Conservation (phyloP, 306 rosid genomes). For the Trifolium subterraneum region DNA sequence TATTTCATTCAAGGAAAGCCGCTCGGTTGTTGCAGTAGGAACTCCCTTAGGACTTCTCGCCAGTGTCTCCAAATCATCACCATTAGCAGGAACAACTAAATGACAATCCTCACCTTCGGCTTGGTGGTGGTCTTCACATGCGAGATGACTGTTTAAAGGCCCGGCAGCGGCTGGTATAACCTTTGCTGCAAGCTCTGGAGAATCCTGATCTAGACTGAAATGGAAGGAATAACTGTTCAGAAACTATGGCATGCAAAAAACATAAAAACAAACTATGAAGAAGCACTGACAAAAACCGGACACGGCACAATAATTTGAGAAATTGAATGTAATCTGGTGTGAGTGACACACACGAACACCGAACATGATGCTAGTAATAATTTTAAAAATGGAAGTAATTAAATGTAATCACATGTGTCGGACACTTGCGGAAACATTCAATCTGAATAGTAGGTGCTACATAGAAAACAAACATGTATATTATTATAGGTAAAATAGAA, state of each 20-base stretch:
- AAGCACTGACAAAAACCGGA: too few species aligned
- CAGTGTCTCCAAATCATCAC: conserved; percentile 47
- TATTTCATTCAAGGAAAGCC: conserved; percentile 47
- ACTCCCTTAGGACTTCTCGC: conserved; percentile 51
- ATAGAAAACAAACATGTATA: neutral
- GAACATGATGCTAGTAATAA: neutral
- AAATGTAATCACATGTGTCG: neutral
- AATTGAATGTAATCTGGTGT: too few species aligned
- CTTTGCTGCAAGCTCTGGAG: conserved; percentile 47
- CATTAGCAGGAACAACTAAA: conserved; percentile 46
- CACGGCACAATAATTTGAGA: too few species aligned
- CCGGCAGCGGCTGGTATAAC: conserved; percentile 30
- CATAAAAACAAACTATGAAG: neutral
- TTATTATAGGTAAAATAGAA: conserved; percentile 28
- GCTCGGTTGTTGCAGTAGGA: conserved; percentile 48
- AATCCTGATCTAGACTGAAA: conserved; percentile 85
- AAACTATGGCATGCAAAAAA: conserved; percentile 20
- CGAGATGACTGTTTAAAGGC: conserved; percentile 33
- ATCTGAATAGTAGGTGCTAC: neutral
- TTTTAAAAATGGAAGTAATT: neutral
- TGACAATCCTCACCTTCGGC: conserved; percentile 51
- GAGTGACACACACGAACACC: neutral
- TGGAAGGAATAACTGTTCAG: conserved; percentile 47
- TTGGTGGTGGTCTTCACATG: conserved; percentile 47
- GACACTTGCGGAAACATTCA: neutral